Base-by-base conservation (phyloP, 805 yeast genomes). In the Wickerhamomyces hampshirensis region DNA sequence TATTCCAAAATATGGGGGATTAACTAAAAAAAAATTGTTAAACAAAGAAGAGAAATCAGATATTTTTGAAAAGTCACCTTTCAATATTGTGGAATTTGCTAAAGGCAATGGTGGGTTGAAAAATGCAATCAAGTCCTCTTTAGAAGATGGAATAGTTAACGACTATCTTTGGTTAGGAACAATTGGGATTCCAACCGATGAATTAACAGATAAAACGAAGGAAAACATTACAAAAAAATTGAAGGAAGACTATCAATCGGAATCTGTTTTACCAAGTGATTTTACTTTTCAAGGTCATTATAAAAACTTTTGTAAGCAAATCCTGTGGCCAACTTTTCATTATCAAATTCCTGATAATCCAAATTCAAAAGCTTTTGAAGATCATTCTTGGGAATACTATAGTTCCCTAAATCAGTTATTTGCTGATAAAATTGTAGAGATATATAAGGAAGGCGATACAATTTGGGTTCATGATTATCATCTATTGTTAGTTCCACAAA, bases 391-490 rank as follows among this genome's bases (percentile, higher is more conserved):
- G 96, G 77, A 77, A 18, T 80, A 82, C 53, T 91, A 91, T 59
- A 77, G 75, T 46, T 62, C 68, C 2, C 69, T 91, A 43, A 93
- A 93, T 53, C 86, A 80, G 56, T 58, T 73, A 30, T 73, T 89
- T 51, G 97, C 98, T 0, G 84, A 88, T 37, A 75, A 73, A 46
- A 69, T 91, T 31, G 74, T 83, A 3, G 72, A 69, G 26, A 63
- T 67, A 2, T 89, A 91, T 59, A 75, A 78, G 47, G 71, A 71
- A 1, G 87, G 84, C 28, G 96, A 91, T 56, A 66, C 77, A 28
- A 71, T 91, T 41, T 93, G 98, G 98, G 69, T 91, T 35, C 95
- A 91, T 58, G 98, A 91, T 60, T 91, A 91, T 56, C 98, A 93
- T 61, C 66, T 91, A 42, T 69, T 93, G 63, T 64, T 91, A 29